Percentiles rank a stretch among this genome's conserved stretches.
phyloP scores from a whole-genome alignment of 1,284 basidiomycete genomes.

The Irpex sp. region DNA sequence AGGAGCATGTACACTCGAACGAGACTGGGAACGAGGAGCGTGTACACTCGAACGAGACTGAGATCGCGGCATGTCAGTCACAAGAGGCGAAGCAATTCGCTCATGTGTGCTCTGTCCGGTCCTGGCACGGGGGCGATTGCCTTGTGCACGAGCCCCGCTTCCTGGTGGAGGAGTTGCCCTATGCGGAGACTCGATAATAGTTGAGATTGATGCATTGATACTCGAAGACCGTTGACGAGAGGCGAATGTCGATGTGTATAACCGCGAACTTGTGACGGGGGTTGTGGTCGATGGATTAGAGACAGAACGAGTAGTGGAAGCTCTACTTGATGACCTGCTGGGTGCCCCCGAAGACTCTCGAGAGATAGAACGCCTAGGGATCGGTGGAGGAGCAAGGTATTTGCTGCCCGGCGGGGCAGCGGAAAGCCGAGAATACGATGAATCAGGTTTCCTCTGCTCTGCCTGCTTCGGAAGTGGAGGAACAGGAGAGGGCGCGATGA shows the following conservation, averaged over 20 bases:
- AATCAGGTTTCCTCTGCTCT: constrained; percentile 17
- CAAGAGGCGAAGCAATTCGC: constrained; percentile 53
- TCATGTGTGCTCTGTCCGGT: constrained; percentile 25
- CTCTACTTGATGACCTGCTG: constrained; percentile 43
- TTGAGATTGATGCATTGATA: constrained; percentile 39
- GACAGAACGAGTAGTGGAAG: constrained; percentile 50
- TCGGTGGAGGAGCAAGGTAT: constrained; percentile 44
- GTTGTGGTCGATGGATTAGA: constrained; percentile 41
- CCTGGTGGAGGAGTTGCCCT: constrained; percentile 27
- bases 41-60: constrained; percentile 20
- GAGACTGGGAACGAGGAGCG: constrained; percentile 17
- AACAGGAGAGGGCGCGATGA: constrained; percentile 29
- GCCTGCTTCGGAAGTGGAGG: constrained; percentile 13
- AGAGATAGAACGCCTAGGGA: constrained; percentile 46
- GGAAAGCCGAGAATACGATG: constrained; percentile 52
- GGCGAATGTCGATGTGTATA: constrained; percentile 67
- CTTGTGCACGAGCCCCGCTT: constrained; percentile 4
- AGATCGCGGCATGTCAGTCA: constrained; percentile 41
- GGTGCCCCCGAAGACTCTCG: constrained; percentile 32
- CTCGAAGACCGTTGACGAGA: constrained; percentile 78
- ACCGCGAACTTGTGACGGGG: constrained; percentile 23
- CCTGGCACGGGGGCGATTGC: constrained; percentile 37
- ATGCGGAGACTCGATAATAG: constrained; percentile 28
- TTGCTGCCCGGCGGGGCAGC: constrained; percentile 30
- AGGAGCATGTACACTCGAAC: constrained; percentile 21